Evolutionary conservation across 2,329 filamentous ascomycete genomes (phyloP).

Genomic region (Xylariales sp.): DNA sequence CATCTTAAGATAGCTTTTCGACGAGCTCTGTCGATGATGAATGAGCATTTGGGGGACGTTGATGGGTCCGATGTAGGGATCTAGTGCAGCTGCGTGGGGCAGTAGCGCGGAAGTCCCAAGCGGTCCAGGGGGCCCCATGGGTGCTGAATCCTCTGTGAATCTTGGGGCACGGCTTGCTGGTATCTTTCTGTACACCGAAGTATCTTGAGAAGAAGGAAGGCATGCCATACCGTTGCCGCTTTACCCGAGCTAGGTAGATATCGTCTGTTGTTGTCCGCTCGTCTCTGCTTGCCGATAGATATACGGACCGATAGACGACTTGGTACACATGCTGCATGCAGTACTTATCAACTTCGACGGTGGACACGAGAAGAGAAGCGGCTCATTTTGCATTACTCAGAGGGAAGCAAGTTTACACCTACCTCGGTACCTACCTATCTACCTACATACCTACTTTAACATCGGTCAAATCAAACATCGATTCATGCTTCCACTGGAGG

Average conservation of each 20-base stretch:
- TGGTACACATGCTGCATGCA: no score
- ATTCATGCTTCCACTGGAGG: no score
- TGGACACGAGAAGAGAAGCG: no score
- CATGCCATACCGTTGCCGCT: conserved; percentile 11
- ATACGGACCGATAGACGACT: no score
- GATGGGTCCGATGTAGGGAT: conserved; percentile 6
- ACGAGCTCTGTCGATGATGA: not conserved
- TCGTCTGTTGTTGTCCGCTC: conserved; percentile 9
- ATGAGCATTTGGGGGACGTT: conserved; percentile 3
- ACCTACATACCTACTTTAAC: no score
- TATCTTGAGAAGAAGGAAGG: not conserved
- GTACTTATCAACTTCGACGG: no score
- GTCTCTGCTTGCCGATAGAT: no score
- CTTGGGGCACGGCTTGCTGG: conserved; percentile 1
- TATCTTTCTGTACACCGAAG: conserved; percentile 2
- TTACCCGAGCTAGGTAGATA: conserved; percentile 4
- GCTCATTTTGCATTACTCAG: no score
- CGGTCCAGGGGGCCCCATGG: conserved; percentile 2
- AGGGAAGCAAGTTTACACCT: no score
- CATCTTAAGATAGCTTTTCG: not conserved
- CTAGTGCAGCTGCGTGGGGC: not conserved
- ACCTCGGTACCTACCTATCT: no score
- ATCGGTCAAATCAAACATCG: no score
- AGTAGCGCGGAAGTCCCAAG: not conserved
- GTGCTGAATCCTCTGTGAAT: conserved; percentile 2